A percentile compares a stretch with the other conserved stretches of the same genome.
phyloP scores from a whole-genome alignment of 306 rosid species.

The Inga laurina region DNA sequence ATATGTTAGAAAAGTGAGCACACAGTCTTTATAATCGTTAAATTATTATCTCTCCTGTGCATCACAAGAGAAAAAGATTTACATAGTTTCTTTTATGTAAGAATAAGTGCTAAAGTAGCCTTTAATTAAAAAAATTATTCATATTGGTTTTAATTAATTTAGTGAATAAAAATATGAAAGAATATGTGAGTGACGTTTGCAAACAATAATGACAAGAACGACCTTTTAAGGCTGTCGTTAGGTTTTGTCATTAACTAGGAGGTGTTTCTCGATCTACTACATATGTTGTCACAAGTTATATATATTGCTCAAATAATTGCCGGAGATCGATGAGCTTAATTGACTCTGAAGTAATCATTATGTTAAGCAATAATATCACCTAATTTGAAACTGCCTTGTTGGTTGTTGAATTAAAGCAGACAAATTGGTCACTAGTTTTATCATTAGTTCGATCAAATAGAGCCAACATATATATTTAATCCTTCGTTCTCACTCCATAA shows the following conservation, averaged over 20 bases:
- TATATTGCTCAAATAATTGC: conserved; percentile 38
- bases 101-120: neutral
- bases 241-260: conserved; percentile 28
- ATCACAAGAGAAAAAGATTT: too few species aligned
- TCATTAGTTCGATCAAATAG: neutral
- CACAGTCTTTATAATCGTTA: too few species aligned
- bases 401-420: conserved; percentile 34
- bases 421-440: neutral
- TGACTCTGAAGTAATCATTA: conserved; percentile 39
- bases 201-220: conserved; percentile 35
- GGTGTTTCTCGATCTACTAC: conserved; percentile 23
- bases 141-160: neutral
- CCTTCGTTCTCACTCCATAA: conserved; percentile 18
- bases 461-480: conserved; percentile 18
- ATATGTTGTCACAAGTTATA: neutral
- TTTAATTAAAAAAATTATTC: neutral
- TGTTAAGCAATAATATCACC: conserved; percentile 14
- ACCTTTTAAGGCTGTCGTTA: conserved; percentile 37
- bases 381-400: conserved; percentile 30
- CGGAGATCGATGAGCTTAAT: conserved; percentile 4
- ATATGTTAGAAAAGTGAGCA: too few species aligned
- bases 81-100: neutral
- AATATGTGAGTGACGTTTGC: neutral
- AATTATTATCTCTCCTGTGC: too few species aligned
- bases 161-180: neutral